Evolutionary conservation across 306 rosid species (phyloP), one percentile per base, ranked within the genome.

Genomic region (Albizia julibrissin): DNA sequence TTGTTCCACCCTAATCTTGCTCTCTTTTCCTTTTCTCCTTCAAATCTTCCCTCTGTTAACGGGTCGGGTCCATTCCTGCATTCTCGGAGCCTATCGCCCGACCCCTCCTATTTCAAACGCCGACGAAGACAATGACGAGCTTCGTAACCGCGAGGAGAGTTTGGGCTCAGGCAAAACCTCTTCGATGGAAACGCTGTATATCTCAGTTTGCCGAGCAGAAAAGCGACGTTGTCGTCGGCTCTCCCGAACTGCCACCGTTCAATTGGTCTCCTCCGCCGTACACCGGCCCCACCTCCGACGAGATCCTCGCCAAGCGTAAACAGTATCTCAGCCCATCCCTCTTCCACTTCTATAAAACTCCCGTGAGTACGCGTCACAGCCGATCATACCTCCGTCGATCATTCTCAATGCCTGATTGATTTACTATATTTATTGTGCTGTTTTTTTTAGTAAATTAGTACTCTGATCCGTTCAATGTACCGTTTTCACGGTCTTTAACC

Each of bases 211-310:
- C 81, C 3, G 79, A 85, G 46, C 82, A 49, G 11, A 74, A 83
- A 29, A 71, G 34, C 54, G 49, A 75, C 65, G 82, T 83, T 80
- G 9, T 9, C 77, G 81, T 42, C 44, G 18, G 31, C 19, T 9
- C 52, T 24, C 89, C 79, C 9, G 74, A 85, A 33, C 78, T 92
- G 67, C 98, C 98, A 43, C 89, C 89, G 52, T 92, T 90, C 80
- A 90, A 90, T 78, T 94, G 87, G 90, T 69, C 91, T 59, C 98
- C 98, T 49, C 87, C 89, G 22, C 93, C 97, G 26, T 94, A 91
- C 86, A 61, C 83, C 16, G 98, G 98, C 2, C 94, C 97, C 49
- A 46, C 90, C 47, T 84, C 87, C 37, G 88, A 65, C 3, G 90
- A 94, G 89, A 89, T 94, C 80, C 46, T 94, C 58, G 90, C 94